These are phyloP conservation scores for Aspergillus homomorphus DNA, from an alignment of 495 filamentous ascomycete genomes.

Conservation along the genomic window DNA sequence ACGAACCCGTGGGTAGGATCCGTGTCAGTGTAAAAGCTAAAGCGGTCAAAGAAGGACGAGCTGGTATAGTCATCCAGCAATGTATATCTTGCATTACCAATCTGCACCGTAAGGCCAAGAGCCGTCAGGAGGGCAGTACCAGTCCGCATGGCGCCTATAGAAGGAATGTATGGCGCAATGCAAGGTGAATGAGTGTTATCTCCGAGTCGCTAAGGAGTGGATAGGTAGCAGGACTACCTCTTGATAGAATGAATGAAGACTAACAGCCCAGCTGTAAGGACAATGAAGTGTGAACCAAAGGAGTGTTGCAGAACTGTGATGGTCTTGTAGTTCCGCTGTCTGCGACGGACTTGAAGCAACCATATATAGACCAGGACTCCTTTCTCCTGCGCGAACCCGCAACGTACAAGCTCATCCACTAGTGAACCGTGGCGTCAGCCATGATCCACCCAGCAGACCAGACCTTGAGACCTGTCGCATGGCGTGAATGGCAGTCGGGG, in stretches of 20 bases:
- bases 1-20: slow-evolving; percentile 74
- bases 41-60: slow-evolving; percentile 53
- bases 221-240: background rate
- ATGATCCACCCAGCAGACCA: slow-evolving; percentile 33
- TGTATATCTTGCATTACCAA: slow-evolving; percentile 46
- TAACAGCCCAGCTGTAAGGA: background rate
- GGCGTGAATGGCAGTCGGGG: slow-evolving; percentile 10
- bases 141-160: slow-evolving; percentile 35
- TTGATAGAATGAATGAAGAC: background rate
- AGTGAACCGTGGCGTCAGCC: slow-evolving; percentile 14
- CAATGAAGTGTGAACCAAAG: background rate
- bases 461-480: slow-evolving; percentile 28
- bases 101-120: slow-evolving; percentile 38
- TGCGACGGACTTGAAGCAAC: background rate
- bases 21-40: slow-evolving; percentile 42
- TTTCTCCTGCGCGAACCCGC: background rate
- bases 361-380: slow-evolving; percentile 1
- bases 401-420: slow-evolving; percentile 6
- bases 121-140: slow-evolving; percentile 37
- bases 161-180: background rate
- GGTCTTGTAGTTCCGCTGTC: background rate
- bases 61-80: slow-evolving; percentile 45
- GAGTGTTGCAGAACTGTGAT: background rate
- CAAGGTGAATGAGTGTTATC: background rate
- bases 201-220: background rate